A percentile compares a stretch with the other conserved stretches of the same genome.
phyloP scores from a whole-genome alignment of 148 eudicot species.

The Arbutus unedo region DNA sequence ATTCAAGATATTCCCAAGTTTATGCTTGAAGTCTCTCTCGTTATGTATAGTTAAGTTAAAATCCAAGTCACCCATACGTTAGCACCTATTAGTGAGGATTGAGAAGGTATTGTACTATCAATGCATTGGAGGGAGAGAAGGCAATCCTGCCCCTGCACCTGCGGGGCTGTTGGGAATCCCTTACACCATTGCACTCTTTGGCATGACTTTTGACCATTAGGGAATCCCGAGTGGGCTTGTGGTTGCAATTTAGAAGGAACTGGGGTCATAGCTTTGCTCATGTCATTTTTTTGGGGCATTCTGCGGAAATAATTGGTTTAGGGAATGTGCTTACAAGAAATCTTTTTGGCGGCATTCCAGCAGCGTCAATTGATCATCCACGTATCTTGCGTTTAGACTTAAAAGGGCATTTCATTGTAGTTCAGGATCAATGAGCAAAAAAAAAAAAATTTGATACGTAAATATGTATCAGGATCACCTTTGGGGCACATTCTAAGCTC shows the following conservation, averaged over 20 bases:
- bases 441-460: not conserved
- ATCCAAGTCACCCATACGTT: not conserved
- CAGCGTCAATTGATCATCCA: not conserved
- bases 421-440: not conserved
- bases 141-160: not conserved
- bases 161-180: not conserved
- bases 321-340: not conserved
- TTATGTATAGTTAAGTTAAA: not conserved
- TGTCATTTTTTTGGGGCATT: not conserved
- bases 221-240: not conserved
- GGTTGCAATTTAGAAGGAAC: not conserved
- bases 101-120: not conserved
- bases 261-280: not conserved
- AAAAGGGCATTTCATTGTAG: not conserved
- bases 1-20: not conserved
- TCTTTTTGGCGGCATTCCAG: not conserved
- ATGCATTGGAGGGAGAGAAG: not conserved
- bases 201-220: not conserved
- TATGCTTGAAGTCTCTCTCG: not conserved
- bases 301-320: not conserved
- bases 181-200: not conserved
- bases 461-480: not conserved
- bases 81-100: not conserved
- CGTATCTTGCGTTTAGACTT: not conserved
- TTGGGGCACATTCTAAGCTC: not conserved